Percentiles rank a stretch among this genome's conserved stretches.
Conservation (phyloP, 2,329 filamentous ascomycete species). For the Penicillium italicum region DNA sequence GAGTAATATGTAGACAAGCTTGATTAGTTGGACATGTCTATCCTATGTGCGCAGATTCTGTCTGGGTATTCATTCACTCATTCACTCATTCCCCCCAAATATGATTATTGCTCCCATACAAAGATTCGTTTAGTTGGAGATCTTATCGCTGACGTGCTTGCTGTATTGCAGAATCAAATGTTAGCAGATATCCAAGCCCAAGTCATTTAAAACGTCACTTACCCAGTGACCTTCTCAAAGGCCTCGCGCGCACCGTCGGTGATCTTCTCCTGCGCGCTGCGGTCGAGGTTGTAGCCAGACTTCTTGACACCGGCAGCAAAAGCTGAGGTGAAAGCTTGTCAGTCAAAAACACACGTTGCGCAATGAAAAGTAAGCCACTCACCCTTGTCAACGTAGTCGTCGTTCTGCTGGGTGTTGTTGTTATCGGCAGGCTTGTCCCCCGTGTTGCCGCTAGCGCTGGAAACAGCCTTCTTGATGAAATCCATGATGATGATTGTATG, state of each 20-base stretch:
- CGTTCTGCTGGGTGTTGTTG: neutral
- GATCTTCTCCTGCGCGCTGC: slow-evolving; percentile 3
- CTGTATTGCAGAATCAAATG: neutral
- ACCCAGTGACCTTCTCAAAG: slow-evolving; percentile 6
- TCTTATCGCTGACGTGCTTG: neutral
- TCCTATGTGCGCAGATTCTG: neutral
- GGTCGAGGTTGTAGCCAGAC: slow-evolving; percentile 3
- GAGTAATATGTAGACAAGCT: neutral
- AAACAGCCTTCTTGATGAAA: slow-evolving; percentile 5
- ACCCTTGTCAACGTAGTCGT: slow-evolving; percentile 7
- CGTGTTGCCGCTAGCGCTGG: neutral
- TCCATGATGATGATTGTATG: neutral
- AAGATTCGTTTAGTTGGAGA: neutral
- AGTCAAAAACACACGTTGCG: neutral
- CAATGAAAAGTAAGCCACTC: neutral
- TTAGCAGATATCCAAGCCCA: neutral
- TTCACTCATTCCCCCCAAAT: neutral
- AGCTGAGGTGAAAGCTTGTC: neutral
- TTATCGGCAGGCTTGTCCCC: neutral
- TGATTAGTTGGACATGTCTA: neutral
- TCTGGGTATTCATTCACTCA: slow-evolving; percentile 1
- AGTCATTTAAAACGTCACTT: neutral
- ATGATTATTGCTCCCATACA: neutral
- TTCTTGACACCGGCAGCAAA: slow-evolving; percentile 1
- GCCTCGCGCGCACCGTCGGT: slow-evolving; percentile 2